Base-by-base conservation (phyloP, 257 asterid species). In the Coffea eugenioides region DNA sequence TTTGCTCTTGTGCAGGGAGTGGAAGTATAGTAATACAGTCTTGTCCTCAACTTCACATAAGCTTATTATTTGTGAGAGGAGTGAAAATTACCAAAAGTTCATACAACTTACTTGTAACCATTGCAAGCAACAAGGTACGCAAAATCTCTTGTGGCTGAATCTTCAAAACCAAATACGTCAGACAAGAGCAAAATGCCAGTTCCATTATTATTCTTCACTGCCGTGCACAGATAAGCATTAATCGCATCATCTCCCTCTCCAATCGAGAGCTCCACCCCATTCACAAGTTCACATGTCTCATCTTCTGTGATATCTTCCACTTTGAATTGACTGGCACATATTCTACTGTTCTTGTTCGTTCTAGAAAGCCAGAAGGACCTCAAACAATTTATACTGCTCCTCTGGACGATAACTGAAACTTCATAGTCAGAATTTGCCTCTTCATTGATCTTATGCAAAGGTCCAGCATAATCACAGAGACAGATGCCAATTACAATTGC, bases 61-160 rank as follows among this genome's bases (percentile, higher is more conserved):
- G 41, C 54, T 67, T 27, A 34, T 67, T 25, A 5, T 54, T 2
- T 54, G 61, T 13, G 23, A 54, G 10, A n/a, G 27, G 10, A n/a
- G 27, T 7, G n/a, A 56, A 6, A 68, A 67, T 15, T n/a, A 13
- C 36, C 57, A 8, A 4, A 34, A 36, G 62, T 73, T 46, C 8
- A 56, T 49, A 65, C 39, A 66, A 71, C 92, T 82, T 90, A 90
- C 96, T 92, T 93, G 91, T 92, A 49, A 71, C 98, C 96, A 71
- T 87, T 92, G 85, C 98, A 94, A 77, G 98, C 96, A 64, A 92
- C 82, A 11, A 96, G 92, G 77, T 92, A 92, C 27, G 97, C 96
- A 21, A 92, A 93, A 83, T 93, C 97, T 77, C 87, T 87, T 73
- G 94, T 93, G 85, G 92, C 83, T 1, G 94, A 88, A 80, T 92